Evolutionary conservation across 148 eudicot species (phyloP), one percentile per base, ranked within the genome.

Genomic region (Limonium bicolor): DNA sequence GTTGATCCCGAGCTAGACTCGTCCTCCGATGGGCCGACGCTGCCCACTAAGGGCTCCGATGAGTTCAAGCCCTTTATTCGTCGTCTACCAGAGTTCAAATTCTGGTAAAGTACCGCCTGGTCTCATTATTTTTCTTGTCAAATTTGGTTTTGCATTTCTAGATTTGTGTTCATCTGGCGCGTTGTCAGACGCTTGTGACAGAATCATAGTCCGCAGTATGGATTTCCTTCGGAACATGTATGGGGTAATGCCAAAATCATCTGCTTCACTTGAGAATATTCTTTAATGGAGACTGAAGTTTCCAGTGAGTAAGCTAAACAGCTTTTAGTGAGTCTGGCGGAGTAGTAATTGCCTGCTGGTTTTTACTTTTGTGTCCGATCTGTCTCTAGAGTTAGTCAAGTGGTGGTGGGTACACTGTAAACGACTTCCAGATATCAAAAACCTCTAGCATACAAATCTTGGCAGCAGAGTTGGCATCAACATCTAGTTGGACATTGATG

Each of bases 41-140:
- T 72, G 0, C 77, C 77, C 1, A 63, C 62, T 4, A 68, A 65
- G 0, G 61, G 70, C 21, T 67, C 73, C 48, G 77, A 72, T 36
- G 77, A 72, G 48, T 72, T 63, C 39, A 72, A 71, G 41, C 77
- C 77, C 26, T 72, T 72, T 26, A 65, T 72, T 25, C 73, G 77
- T 12, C 73, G 77, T 1, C 63, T 72, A 1, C 70, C 77, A 0
- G 77, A 72, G 64, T 72, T 72, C 34, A 67, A 63, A 41, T 72
- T 72, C 51, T 72, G 77, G 77, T 71, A 7, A 26, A 27, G 22
- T 3, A 8, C 6, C n/a, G 27, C 13, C 27, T 42, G 19, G 4
- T 6, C 25, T 7, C 4, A 20, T 14, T 15, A 8, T 19, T 8
- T 39, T 15, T 39, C 12, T 6, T 39, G 18, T 39, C 4, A 20